phyloP scores from a whole-genome alignment of 2,329 filamentous ascomycete genomes.

The Ilyonectria sp. region DNA sequence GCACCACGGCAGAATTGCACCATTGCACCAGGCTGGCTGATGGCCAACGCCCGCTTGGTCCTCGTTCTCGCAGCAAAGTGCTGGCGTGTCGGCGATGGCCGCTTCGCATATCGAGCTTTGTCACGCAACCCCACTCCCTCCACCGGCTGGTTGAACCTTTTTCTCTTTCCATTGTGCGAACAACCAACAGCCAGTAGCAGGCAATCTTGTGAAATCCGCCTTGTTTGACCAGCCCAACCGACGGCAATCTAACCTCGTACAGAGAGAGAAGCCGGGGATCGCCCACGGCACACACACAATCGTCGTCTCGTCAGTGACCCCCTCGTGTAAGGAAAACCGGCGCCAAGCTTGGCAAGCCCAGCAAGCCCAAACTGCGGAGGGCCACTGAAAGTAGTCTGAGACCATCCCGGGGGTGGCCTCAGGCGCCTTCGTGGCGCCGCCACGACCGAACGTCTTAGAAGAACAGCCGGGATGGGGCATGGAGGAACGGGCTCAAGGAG shows the following conservation, averaged over 20 bases:
- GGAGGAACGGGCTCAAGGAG: constrained; percentile 33
- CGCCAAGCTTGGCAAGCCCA: constrained; percentile 18
- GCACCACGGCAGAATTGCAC: background rate
- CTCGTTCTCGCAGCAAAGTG: constrained; percentile 7
- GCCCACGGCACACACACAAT: background rate
- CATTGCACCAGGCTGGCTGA: constrained; percentile 9
- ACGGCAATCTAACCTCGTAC: constrained; percentile 4
- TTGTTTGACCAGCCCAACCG: constrained; percentile 1
- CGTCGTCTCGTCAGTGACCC: background rate
- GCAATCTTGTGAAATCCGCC: constrained; percentile 5
- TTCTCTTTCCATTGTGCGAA: background rate
- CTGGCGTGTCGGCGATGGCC: constrained; percentile 28
- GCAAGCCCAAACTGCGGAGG: constrained; percentile 3
- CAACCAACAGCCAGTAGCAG: background rate
- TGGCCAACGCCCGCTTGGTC: constrained; percentile 27
- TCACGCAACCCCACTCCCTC: constrained; percentile 22
- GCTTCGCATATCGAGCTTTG: constrained; percentile 13
- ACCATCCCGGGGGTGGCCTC: constrained; percentile 37
- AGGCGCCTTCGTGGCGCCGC: constrained; percentile 45
- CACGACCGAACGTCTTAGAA: constrained; percentile 44
- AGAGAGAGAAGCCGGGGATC: background rate
- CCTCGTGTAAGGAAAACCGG: constrained; percentile 3
- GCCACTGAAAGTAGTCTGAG: constrained; percentile 24
- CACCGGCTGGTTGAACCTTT: constrained; percentile 20
- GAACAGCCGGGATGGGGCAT: constrained; percentile 31